A percentile compares a stretch with the other conserved stretches of the same genome.
Evolutionary conservation across 2,329 filamentous ascomycete species (phyloP).

Genomic region (Elsinoe fawcettii): DNA sequence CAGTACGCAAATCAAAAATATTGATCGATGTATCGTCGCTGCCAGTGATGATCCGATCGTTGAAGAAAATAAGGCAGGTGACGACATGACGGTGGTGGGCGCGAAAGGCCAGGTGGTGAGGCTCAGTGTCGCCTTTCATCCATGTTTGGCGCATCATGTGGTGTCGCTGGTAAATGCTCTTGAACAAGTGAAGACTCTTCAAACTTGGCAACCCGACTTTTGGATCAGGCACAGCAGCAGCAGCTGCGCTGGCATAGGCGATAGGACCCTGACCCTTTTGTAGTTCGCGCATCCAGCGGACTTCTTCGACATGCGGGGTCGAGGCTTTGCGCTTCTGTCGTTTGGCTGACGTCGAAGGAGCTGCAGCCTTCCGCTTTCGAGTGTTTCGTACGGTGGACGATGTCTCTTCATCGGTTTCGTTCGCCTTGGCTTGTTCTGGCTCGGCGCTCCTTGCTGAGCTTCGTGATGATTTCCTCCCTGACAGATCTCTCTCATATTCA

Average conservation of each 20-base stretch:
- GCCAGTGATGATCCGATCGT: slow-evolving; percentile 94
- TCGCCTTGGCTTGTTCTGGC: slow-evolving; percentile 24
- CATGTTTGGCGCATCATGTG: slow-evolving; percentile 84
- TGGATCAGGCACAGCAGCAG: slow-evolving; percentile 71
- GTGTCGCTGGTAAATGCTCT: slow-evolving; percentile 89
- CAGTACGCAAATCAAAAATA: slow-evolving; percentile 95
- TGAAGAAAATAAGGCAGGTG: slow-evolving; percentile 94
- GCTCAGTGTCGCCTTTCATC: slow-evolving; percentile 76
- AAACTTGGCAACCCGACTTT: slow-evolving; percentile 70
- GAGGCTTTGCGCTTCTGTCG: slow-evolving; percentile 50
- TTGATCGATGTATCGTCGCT: slow-evolving; percentile 98
- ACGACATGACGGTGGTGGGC: slow-evolving; percentile 95
- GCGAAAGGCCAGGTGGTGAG: slow-evolving; percentile 89
- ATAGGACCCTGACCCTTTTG: slow-evolving; percentile 69
- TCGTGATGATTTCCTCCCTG: slow-evolving; percentile 34
- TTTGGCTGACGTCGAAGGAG: slow-evolving; percentile 40
- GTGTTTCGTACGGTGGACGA: slow-evolving; percentile 22
- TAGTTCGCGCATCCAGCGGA: slow-evolving; percentile 41
- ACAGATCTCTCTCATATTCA: slow-evolving; percentile 75
- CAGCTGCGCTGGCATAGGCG: slow-evolving; percentile 79
- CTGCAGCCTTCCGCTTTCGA: slow-evolving; percentile 34
- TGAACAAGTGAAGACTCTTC: slow-evolving; percentile 83
- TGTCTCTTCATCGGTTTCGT: slow-evolving; percentile 19
- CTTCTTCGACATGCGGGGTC: slow-evolving; percentile 35
- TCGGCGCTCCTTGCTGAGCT: slow-evolving; percentile 19